Percentiles rank a stretch among this genome's conserved stretches.
Conservation (phyloP, 306 rosid genomes). For the Cicer pinnatifidum region DNA sequence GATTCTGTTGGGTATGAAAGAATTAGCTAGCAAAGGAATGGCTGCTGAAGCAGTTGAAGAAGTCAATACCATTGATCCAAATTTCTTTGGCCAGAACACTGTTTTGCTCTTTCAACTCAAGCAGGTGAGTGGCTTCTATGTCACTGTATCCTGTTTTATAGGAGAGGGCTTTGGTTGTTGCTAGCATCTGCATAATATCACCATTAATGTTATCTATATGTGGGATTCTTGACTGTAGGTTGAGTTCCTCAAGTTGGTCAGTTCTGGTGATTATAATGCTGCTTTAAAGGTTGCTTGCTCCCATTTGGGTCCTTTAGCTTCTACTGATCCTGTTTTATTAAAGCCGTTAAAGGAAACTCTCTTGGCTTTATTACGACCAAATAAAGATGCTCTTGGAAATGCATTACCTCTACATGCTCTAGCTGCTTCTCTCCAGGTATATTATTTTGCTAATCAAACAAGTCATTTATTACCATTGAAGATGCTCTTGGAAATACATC, state of each 20-base stretch:
- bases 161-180: neutral
- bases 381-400: slow-evolving; percentile 73
- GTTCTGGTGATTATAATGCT: slow-evolving; percentile 79
- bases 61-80: slow-evolving; percentile 73
- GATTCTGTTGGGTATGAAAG: slow-evolving; percentile 86
- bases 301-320: slow-evolving; percentile 90
- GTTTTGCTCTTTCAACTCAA: slow-evolving; percentile 88
- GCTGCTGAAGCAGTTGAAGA: slow-evolving; percentile 91
- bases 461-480: slow-evolving; percentile 15
- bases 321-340: slow-evolving; percentile 76
- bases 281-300: slow-evolving; percentile 89
- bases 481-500: neutral
- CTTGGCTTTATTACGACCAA: slow-evolving; percentile 80
- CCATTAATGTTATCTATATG: slow-evolving; percentile 28
- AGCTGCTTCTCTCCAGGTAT: slow-evolving; percentile 94
- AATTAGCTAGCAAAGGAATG: slow-evolving; percentile 85
- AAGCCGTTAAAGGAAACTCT: slow-evolving; percentile 93
- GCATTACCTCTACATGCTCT: slow-evolving; percentile 88
- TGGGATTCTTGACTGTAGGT: slow-evolving; percentile 63
- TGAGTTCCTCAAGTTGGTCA: slow-evolving; percentile 92
- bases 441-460: slow-evolving; percentile 28
- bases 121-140: slow-evolving; percentile 64
- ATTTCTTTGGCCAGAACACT: slow-evolving; percentile 76
- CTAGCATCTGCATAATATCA: slow-evolving; percentile 10
- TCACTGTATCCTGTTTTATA: slow-evolving; percentile 6